A percentile compares a stretch with the other conserved stretches of the same genome.
Evolutionary conservation across 2,329 filamentous ascomycete genomes (phyloP).

Genomic region (Rhytidhysteron rufulum): DNA sequence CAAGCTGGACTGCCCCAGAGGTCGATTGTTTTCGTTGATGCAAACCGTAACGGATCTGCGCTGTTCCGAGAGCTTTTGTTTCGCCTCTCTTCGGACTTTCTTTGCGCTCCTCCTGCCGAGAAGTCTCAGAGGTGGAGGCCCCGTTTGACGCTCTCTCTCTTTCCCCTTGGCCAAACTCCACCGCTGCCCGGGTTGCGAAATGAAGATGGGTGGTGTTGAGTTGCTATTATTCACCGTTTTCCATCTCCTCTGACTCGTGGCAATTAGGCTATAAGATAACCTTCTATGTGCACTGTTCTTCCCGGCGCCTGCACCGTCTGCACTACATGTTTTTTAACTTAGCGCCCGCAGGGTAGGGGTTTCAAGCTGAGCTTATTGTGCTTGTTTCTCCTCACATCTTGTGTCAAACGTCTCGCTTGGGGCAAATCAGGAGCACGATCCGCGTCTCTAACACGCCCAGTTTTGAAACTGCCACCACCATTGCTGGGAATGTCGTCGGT

Average conservation of each 20-base stretch:
- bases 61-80: constrained; percentile 30
- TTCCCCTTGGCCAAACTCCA: too few species aligned
- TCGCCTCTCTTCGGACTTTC: constrained; percentile 22
- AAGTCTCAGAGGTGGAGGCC: too few species aligned
- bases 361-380: constrained; percentile 5
- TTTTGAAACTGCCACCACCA: constrained; percentile 38
- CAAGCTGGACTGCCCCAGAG: constrained; percentile 21
- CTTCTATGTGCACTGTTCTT: constrained; percentile 21
- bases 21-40: constrained; percentile 24
- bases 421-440: constrained; percentile 31
- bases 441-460: constrained; percentile 30
- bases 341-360: constrained; percentile 24
- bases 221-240: too few species aligned
- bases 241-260: too few species aligned
- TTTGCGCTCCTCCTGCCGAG: too few species aligned
- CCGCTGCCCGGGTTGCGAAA: too few species aligned
- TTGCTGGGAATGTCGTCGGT: constrained; percentile 21
- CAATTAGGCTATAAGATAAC: too few species aligned
- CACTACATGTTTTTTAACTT: constrained; percentile 22
- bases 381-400: constrained; percentile 36
- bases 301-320: constrained; percentile 7
- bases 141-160: too few species aligned
- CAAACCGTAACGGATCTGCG: constrained; percentile 24
- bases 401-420: constrained; percentile 36
- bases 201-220: too few species aligned